Conservation (phyloP, 331 rosid genomes). For the Prunus yedoensis region DNA sequence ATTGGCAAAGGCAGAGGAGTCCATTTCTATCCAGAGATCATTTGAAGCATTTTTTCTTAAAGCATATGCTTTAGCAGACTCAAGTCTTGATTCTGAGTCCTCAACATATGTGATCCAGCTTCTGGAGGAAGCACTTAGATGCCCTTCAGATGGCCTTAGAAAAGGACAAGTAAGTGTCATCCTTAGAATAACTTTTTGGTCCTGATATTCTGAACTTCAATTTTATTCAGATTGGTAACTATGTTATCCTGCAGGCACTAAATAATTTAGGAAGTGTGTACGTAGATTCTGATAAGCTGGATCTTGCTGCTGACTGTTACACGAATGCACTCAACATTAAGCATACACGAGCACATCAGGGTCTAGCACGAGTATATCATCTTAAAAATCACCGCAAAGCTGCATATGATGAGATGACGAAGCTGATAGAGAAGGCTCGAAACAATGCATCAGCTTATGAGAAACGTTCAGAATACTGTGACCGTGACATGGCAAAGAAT, state of each 20-base stretch:
- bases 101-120: constrained; percentile 64
- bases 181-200: constrained; percentile 5
- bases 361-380: constrained; percentile 86
- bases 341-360: constrained; percentile 93
- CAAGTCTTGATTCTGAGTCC: constrained; percentile 70
- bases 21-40: constrained; percentile 80
- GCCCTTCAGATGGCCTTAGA: constrained; percentile 94
- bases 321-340: constrained; percentile 79
- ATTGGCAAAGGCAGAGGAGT: constrained; percentile 78
- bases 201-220: constrained; percentile 23
- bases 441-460: constrained; percentile 88
- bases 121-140: constrained; percentile 81
- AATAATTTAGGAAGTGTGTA: constrained; percentile 85
- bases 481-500: constrained; percentile 89
- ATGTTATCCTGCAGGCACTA: constrained; percentile 58
- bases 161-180: constrained; percentile 77
- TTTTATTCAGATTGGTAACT: constrained; percentile 8
- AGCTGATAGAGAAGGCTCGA: constrained; percentile 78
- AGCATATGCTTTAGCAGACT: constrained; percentile 80
- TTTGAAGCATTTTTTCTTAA: constrained; percentile 93
- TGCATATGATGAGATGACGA: constrained; percentile 95
- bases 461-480: constrained; percentile 92
- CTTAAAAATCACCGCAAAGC: constrained; percentile 72
- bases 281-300: constrained; percentile 86
- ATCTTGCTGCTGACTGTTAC: constrained; percentile 93